Evolutionary conservation across 805 yeast genomes (phyloP).

Genomic region (Kluyveromyces starmeri): DNA sequence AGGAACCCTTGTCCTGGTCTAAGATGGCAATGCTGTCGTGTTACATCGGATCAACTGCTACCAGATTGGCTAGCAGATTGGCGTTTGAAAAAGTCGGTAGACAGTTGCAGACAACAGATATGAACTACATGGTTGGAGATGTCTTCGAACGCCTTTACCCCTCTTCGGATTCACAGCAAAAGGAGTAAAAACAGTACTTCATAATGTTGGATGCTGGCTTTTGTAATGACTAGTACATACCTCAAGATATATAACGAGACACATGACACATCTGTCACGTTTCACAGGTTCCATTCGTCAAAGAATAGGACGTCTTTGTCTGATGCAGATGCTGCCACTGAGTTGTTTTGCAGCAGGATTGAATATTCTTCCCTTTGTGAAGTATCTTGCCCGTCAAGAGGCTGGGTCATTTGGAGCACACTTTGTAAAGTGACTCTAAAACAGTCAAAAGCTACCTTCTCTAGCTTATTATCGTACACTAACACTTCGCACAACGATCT

Average conservation of each 20-base stretch:
- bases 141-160: slow-evolving; percentile 45
- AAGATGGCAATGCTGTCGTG: slow-evolving; percentile 44
- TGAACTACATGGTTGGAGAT: slow-evolving; percentile 57
- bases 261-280: neutral
- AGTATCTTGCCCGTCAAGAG: slow-evolving; percentile 20
- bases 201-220: no score
- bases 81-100: slow-evolving; percentile 65
- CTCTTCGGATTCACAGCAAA: no score
- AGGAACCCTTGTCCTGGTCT: slow-evolving; percentile 27
- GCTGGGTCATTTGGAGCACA: slow-evolving; percentile 50
- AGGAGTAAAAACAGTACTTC: no score
- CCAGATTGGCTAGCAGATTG: slow-evolving; percentile 51
- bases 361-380: slow-evolving; percentile 29
- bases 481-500: slow-evolving; percentile 81
- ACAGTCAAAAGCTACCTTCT: slow-evolving; percentile 48
- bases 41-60: slow-evolving; percentile 61
- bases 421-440: slow-evolving; percentile 82
- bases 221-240: neutral
- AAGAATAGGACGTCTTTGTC: slow-evolving; percentile 38
- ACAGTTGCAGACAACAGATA: slow-evolving; percentile 77
- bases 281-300: slow-evolving; percentile 38
- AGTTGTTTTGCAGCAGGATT: slow-evolving; percentile 36
- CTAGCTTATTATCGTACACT: slow-evolving; percentile 78
- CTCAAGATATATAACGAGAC: neutral
- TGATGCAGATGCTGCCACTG: slow-evolving; percentile 30